Base-by-base conservation (phyloP, 1,139 yeast genomes). In the Ashbya aceris region DNA sequence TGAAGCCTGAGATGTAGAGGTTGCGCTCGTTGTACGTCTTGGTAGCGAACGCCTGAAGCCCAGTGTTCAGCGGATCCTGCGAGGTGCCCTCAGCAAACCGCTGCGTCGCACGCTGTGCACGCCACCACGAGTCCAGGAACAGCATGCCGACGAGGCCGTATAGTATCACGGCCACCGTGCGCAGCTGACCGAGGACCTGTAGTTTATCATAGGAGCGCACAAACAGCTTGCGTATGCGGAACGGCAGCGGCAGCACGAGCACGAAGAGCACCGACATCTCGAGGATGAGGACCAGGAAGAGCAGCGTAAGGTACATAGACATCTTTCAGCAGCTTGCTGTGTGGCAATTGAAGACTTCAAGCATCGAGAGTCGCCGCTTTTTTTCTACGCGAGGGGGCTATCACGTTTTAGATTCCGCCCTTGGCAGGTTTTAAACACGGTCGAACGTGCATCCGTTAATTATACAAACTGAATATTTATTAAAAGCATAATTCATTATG, bases 21-120 rank as follows among this genome's bases (percentile, higher is more conserved):
- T 82, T 82, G 55, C 91, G 70, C 58, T 82, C 87, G 36, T 81
- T 72, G 53, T 79, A 79, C 50, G 83, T 80, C 51, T 77, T 76
- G 38, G 65, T 50, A 3, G 64, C 66, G 38, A 58, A 45, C 11
- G 52, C 52, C 11, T 62, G 53, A 4, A 51, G 58, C 6, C 61
- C 52, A 6, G 56, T 49, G 20, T 50, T 44, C 6, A 32, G 17
- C 20, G 12, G 12, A 10, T 32, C 35, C 35, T n/a, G n/a, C 20
- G n/a, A 4, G 17, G 20, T 7, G 20, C 35, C 12, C 30, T 38
- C 35, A 7, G 42, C 37, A 8, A 38, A 36, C 29, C 40, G n/a
- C 29, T 51, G 46, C 2, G 54, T 54, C n/a, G 60, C 51, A 47
- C 68, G 51, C 54, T 66, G 61, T 41, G 74, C 65, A 51, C 78